Evolutionary conservation across 2,329 filamentous ascomycete genomes (phyloP).

Genomic region (Claviceps sp.): DNA sequence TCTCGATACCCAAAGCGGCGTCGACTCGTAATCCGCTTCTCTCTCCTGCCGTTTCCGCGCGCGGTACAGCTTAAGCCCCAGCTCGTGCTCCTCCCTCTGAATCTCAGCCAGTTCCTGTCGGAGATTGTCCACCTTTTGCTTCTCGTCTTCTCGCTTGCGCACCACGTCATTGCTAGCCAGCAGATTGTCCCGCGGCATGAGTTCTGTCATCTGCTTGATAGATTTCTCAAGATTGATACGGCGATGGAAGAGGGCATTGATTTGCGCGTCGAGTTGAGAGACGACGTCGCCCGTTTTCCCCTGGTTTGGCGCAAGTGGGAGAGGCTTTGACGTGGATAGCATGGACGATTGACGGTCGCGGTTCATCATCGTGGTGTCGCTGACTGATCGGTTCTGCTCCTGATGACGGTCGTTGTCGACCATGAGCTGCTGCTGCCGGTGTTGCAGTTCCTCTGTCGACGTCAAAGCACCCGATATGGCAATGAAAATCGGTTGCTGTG

Average conservation of each 20-base stretch:
- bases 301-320: constrained; percentile 50
- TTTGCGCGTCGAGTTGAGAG: constrained; percentile 49
- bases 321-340: constrained; percentile 38
- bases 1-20: constrained; percentile 64
- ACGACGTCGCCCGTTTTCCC: constrained; percentile 48
- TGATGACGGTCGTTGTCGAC: background rate
- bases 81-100: constrained; percentile 62
- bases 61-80: constrained; percentile 60
- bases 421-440: background rate
- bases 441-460: background rate
- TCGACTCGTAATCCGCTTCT: constrained; percentile 49
- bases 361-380: constrained; percentile 2
- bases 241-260: constrained; percentile 51
- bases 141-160: constrained; percentile 41
- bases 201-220: constrained; percentile 64
- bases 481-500: constrained; percentile 16
- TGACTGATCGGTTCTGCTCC: constrained; percentile 2
- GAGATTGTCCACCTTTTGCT: constrained; percentile 53
- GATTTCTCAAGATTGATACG: constrained; percentile 58
- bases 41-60: constrained; percentile 64
- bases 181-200: constrained; percentile 60
- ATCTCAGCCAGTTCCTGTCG: constrained; percentile 58
- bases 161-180: constrained; percentile 52
- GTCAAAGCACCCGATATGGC: constrained; percentile 13
- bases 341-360: constrained; percentile 16